Conservation (phyloP, 495 filamentous ascomycete genomes). For the Beverwykella pulmonaria region DNA sequence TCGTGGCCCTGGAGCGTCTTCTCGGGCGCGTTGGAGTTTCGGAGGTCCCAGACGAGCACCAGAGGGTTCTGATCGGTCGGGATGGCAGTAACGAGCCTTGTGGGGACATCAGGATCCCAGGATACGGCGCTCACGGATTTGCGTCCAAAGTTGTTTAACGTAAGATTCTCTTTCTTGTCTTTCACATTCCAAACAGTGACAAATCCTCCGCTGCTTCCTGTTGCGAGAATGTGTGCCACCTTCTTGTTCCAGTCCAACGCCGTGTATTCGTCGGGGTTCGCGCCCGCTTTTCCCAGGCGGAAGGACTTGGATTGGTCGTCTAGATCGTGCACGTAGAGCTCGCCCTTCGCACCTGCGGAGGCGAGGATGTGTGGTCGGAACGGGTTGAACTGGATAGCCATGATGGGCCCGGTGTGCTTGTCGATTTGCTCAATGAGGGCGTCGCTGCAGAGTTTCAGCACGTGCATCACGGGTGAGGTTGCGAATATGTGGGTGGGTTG, state of each 20-base stretch:
- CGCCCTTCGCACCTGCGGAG: constrained; percentile 90
- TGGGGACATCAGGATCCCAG: constrained; percentile 93
- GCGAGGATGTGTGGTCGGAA: constrained; percentile 87
- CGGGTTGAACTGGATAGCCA: constrained; percentile 98
- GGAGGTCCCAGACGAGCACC: constrained; percentile 90
- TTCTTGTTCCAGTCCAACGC: constrained; percentile 98
- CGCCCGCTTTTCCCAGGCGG: constrained; percentile 82
- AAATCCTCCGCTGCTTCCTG: constrained; percentile 90
- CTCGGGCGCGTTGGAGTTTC: constrained; percentile 95
- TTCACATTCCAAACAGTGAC: constrained; percentile 99
- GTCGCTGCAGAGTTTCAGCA: constrained; percentile 55
- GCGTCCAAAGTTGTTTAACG: constrained; percentile 86
- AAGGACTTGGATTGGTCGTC: constrained; percentile 82
- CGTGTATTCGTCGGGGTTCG: constrained; percentile 89
- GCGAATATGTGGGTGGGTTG: constrained; percentile 8
- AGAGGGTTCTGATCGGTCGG: constrained; percentile 86
- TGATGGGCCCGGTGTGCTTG: constrained; percentile 91
- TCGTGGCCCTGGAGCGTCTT: constrained; percentile 86
- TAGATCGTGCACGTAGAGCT: constrained; percentile 93
- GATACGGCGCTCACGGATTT: constrained; percentile 94
- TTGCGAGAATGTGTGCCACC: constrained; percentile 92
- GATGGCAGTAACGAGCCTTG: constrained; percentile 90
- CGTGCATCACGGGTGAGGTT: background rate
- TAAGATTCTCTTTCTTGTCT: constrained; percentile 93
- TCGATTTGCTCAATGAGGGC: constrained; percentile 82